Base-by-base conservation (phyloP, 2,329 filamentous ascomycete genomes). In the Amylocarpus encephaloides region DNA sequence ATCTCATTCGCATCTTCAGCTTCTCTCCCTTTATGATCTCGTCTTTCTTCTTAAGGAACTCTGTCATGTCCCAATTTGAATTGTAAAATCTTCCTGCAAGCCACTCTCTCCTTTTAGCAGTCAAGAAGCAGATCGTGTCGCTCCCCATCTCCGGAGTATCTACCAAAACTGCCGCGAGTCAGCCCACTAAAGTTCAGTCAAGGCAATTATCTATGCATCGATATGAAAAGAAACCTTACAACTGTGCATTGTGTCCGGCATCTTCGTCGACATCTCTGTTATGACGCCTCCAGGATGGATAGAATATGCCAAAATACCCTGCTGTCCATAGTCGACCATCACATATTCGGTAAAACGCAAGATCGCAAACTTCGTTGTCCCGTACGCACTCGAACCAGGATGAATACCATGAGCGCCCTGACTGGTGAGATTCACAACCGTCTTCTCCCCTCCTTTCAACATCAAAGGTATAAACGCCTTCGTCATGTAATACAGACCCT, bases 281-380 rank as follows among this genome's bases (percentile, higher is more conserved):
- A 56, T 48, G 5, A 71, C 61, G 1, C 63, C 65, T 1, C 68
- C 70, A 1, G 71, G 70, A 58, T 74, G 69, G 0, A 75, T 46
- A 1, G 64, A 61, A 43, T 70, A 71, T 5, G 68, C 65, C 13
- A 73, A 40, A 2, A 75, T 45, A 2, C 72, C 72, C 53, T 74
- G 34, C 40, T 67, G 57, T 2, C 57, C 65, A 56, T 77, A 73
- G 41, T 79, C 78, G 0, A 62, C 62, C 35, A 68, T 65, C 7
- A 77, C 53, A 53, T 71, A 74, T 58, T 80, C 76, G 1, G 71
- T 73, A 40, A 80, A 67, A 10, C 74, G 66, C 13, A 72, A 57
- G 32, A 77, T 48, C 6, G 75, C 77, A 35, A 77, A 66, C 59
- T 80, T 80, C 19, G 68, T 66, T 1, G 68, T 69, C 48, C 70